Conservation (phyloP, 78 protist genomes). For the Dictyostelium purpureum region DNA sequence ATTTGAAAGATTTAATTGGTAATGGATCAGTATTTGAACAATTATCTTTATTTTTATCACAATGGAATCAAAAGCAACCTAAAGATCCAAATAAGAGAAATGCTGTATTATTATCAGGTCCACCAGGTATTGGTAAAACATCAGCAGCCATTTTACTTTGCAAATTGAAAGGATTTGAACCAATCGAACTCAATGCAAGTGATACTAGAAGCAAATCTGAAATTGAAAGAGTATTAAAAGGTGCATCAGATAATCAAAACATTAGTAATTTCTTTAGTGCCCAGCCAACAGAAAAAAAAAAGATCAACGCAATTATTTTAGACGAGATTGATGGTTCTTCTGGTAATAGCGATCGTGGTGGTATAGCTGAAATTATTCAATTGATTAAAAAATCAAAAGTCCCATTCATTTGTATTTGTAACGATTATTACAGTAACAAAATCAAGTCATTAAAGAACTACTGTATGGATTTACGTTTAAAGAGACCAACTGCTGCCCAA, state of each 20-base stretch:
- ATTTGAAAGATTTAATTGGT: slow-evolving; percentile 84
- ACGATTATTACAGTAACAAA: slow-evolving; percentile 90
- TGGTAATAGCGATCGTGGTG: slow-evolving; percentile 97
- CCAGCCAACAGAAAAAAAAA: background rate
- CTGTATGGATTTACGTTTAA: slow-evolving; percentile 89
- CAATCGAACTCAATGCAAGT: slow-evolving; percentile 96
- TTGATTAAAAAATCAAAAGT: slow-evolving; percentile 81
- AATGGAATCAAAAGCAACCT: slow-evolving; percentile 64
- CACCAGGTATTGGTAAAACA: slow-evolving; percentile 98
- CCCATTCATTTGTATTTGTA: slow-evolving; percentile 98
- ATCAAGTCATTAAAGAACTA: slow-evolving; percentile 84
- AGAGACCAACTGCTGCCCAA: slow-evolving; percentile 1
- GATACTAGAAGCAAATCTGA: slow-evolving; percentile 92
- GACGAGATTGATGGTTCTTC: slow-evolving; percentile 98
- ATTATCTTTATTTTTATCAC: slow-evolving; percentile 78
- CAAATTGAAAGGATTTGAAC: slow-evolving; percentile 77
- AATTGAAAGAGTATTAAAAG: slow-evolving; percentile 38
- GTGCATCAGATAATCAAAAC: slow-evolving; percentile 35
- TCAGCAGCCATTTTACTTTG: slow-evolving; percentile 86
- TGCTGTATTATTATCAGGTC: slow-evolving; percentile 90
- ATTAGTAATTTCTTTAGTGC: slow-evolving; percentile 66
- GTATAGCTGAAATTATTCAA: slow-evolving; percentile 86
- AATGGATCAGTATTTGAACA: slow-evolving; percentile 42
- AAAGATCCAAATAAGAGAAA: background rate
- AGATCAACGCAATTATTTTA: slow-evolving; percentile 84